Base-by-base conservation (phyloP, 208 protist species). In the Trypanosoma mega region DNA sequence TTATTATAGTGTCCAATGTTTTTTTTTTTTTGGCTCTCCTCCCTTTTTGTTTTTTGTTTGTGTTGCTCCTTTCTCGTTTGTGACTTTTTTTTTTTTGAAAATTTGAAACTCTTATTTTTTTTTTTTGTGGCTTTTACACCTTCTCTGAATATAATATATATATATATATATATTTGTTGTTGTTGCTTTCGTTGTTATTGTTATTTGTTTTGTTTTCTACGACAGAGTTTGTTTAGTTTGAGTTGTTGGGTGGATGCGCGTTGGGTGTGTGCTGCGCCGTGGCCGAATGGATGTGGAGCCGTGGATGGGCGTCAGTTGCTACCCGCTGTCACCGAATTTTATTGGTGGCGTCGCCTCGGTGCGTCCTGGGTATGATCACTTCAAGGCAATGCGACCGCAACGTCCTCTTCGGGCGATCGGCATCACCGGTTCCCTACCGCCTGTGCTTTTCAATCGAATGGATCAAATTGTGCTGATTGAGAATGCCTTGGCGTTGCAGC, bases 391-490 rank as follows among this genome's bases (percentile, higher is more conserved):
- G 24, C 63, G 68, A 9, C 71, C 83, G 1, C 63, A 92, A 47
- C 58, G 68, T 2, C 90, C 90, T 1, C 24, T 92, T 26, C 80
- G 90, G 26, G 77, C 79, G 16, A 87, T 92, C 48, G 75, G 82
- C n/a, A 63, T 90, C 47, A 71, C 77, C 9, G 76, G 65, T 39
- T 68, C 76, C 21, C 74, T 92, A 7, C 90, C 86, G 2, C 86
- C 82, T 5, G 90, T 91, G 7, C 78, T 92, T 27, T 90, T 82
- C 72, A 91, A 93, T 68, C 78, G 86, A 27, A 63, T 85, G 64
- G 90, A 96, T 47, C 82, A 93, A 45, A 74, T 96, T 21, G 64
- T 93, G 11, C 76, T 78, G 24, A 82, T 96, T 26, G 86, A 96
- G 49, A 93, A 96, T 50, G 86, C 85, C 9, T 72, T 96, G 34